Conservation (phyloP, 2,329 filamentous ascomycete genomes). For the Alternaria longipes region DNA sequence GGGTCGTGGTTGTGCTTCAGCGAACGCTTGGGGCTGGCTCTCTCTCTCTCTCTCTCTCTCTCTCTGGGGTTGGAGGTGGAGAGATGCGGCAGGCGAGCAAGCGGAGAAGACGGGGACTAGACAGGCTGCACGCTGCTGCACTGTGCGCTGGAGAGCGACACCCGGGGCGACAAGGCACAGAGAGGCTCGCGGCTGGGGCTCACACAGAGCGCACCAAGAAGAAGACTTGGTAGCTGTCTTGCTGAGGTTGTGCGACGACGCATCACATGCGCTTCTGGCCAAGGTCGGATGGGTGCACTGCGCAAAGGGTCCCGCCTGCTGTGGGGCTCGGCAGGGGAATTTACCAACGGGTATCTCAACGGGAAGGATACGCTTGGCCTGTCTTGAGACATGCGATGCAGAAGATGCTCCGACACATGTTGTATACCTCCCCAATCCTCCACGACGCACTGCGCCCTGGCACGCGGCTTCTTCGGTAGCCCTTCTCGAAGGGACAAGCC, state of each 20-base stretch:
- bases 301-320: constrained; percentile 10
- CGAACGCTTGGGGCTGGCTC: constrained; percentile 10
- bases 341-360: background rate
- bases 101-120: constrained; percentile 13
- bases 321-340: constrained; percentile 19
- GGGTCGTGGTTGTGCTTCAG: background rate
- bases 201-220: constrained; percentile 31
- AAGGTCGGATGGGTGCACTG: constrained; percentile 23
- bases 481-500: constrained; percentile 30
- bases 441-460: background rate
- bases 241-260: constrained; percentile 48
- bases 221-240: constrained; percentile 27
- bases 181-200: constrained; percentile 1
- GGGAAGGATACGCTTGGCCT: constrained; percentile 4
- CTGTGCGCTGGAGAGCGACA: constrained; percentile 4
- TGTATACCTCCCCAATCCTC: background rate
- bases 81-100: constrained; percentile 15
- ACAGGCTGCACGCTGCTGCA: constrained; percentile 3
- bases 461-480: constrained; percentile 17
- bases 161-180: constrained; percentile 2
- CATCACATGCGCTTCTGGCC: constrained; percentile 47
- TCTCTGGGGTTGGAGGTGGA: constrained; percentile 21
- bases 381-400: background rate
- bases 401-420: background rate
- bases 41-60: no score